Base-by-base conservation (phyloP, 2,329 filamentous ascomycete species). In the Simplicillium aogashimaense region DNA sequence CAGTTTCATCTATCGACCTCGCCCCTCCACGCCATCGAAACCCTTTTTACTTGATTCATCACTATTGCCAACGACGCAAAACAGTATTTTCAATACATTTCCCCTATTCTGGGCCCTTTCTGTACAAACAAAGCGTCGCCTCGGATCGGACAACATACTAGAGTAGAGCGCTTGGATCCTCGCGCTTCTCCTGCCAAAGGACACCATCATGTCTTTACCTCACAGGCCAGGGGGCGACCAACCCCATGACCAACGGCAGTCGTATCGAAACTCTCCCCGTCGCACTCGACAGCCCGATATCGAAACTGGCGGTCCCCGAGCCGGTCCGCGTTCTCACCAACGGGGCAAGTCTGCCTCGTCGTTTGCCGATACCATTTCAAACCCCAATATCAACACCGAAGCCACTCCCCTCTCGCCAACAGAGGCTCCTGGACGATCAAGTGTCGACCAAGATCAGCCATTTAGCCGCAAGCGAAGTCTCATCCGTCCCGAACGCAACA, bases 401-500 rank as follows among this genome's bases (percentile, higher is more conserved):
- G 68, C 37, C 35, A 47, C 34, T 18, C 42, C 38, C 11, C 30
- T 32, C 13, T 25, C 20, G 20, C 20, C 20, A 9, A 25, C 20
- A 25, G 20, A 25, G 20, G 35, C 38, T 41, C 14, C 35, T 41
- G 17, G 38, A 17, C 17, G 20, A n/a, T 8, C 13, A 18, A 25
- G 42, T 25, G 29, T 43, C 38, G 28, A 43, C 18, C 25, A 47
- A 45, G 53, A 64, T 38, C 55, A 61, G 39, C 56, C 61, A 31
- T 59, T 76, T 44, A 56, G 65, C 45, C 79, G 89, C 51, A 97
- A 97, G 64, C 80, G 84, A 58, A 95, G 86, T 60, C 69, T 98
- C 47, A 81, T 98, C 55, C 76, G 85, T 45, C 92, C 92, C 1
- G 92, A 98, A 64, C 78, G 92, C 49, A 83, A 83, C 53, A 78